A percentile compares a stretch with the other conserved stretches of the same genome.
These are phyloP conservation scores for Zoysia pacifica DNA, from an alignment of 176 grass and related monocot species.

Conservation along the genomic window DNA sequence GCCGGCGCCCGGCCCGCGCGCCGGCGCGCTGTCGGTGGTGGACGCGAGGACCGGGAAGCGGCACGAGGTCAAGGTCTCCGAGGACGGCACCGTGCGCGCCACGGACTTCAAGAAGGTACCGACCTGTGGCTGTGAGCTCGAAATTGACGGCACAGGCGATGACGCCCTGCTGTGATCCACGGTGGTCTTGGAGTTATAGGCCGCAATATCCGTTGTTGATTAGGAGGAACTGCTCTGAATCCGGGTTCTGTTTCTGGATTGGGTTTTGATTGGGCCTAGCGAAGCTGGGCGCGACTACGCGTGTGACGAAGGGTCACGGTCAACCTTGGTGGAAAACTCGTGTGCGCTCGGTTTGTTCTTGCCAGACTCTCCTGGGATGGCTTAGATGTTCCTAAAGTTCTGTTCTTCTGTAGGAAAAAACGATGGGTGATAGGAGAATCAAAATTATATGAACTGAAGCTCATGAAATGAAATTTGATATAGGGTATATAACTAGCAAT, in stretches of 20 bases:
- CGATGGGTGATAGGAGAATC: neutral
- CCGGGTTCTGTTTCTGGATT: neutral
- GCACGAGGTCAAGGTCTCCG: conserved; percentile 68
- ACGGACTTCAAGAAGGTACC: conserved; percentile 84
- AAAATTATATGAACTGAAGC: neutral
- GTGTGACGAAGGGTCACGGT: neutral
- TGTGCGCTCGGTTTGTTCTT: conserved; percentile 8
- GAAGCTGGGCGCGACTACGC: neutral
- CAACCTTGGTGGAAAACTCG: neutral
- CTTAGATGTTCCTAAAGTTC: neutral
- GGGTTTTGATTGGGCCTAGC: neutral
- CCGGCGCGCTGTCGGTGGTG: conserved; percentile 63
- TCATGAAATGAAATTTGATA: neutral
- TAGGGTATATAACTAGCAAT: neutral
- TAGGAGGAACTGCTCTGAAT: neutral
- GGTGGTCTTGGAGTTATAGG: neutral
- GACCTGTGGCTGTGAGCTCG: neutral
- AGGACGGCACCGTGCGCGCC: conserved; percentile 79
- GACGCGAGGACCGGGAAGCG: conserved; percentile 68
- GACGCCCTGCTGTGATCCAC: conserved; percentile 5
- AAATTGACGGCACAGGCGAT: neutral
- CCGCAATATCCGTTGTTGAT: neutral
- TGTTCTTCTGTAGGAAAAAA: neutral
- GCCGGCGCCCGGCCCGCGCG: conserved; percentile 35
- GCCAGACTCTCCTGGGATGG: neutral